Evolutionary conservation across 768 basidiomycete genomes (phyloP).

Genomic region (Bullera alba): DNA sequence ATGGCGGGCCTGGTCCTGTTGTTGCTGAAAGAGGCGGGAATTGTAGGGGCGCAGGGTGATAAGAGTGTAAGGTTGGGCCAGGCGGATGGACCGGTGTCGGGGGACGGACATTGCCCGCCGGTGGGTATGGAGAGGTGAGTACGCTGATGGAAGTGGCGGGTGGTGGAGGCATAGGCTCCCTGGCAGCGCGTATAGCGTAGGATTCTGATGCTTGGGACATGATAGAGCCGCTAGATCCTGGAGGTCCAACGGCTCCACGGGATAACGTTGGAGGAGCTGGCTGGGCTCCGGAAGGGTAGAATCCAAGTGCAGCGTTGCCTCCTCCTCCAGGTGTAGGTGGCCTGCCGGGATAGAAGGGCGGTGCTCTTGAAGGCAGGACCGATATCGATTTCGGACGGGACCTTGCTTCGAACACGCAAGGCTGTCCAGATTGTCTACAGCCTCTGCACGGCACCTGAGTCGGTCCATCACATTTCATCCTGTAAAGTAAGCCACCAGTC

Average conservation of each 20-base stretch:
- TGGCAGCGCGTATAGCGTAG: slow-evolving; percentile 19
- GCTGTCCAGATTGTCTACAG: slow-evolving; percentile 28
- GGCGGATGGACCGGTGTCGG: background rate
- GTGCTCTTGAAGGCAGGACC: slow-evolving; percentile 27
- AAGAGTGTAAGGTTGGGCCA: background rate
- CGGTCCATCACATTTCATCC: slow-evolving; percentile 44
- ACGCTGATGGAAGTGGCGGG: slow-evolving; percentile 21
- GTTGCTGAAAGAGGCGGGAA: background rate
- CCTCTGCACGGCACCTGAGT: slow-evolving; percentile 34
- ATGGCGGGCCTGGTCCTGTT: background rate
- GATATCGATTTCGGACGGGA: slow-evolving; percentile 39
- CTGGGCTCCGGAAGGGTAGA: slow-evolving; percentile 32
- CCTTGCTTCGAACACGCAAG: slow-evolving; percentile 38
- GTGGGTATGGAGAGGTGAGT: slow-evolving; percentile 14
- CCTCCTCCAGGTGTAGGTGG: slow-evolving; percentile 25
- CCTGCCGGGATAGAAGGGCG: slow-evolving; percentile 25
- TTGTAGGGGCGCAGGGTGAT: background rate
- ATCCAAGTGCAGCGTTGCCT: slow-evolving; percentile 17
- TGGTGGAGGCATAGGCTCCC: slow-evolving; percentile 39
- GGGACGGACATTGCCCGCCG: slow-evolving; percentile 4
- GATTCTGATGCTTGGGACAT: slow-evolving; percentile 9
- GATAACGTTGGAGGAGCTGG: slow-evolving; percentile 25
- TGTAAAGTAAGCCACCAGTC: slow-evolving; percentile 9
- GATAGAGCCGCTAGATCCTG: slow-evolving; percentile 17
- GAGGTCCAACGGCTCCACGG: background rate